Conservation (phyloP, 1,139 yeast species). For the Candida tropicalis region DNA sequence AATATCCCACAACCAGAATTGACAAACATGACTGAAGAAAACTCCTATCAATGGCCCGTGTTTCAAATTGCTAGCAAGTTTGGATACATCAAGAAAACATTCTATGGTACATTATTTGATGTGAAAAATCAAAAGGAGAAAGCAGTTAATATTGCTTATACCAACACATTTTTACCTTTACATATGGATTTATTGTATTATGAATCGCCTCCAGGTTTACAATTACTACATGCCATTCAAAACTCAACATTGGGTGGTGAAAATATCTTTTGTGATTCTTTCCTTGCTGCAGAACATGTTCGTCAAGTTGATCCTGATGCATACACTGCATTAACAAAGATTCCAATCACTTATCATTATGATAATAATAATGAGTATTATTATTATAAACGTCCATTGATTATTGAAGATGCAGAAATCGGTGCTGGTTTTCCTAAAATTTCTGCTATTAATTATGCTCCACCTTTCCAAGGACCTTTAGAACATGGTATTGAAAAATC, state of each 20-base stretch:
- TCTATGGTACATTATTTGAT: constrained; percentile 75
- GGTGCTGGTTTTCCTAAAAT: constrained; percentile 39
- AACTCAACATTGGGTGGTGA: constrained; percentile 73
- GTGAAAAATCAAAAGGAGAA: constrained; percentile 57
- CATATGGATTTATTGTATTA: constrained; percentile 83
- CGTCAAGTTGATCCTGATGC: constrained; percentile 61
- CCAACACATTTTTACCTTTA: constrained; percentile 65
- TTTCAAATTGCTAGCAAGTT: constrained; percentile 56
- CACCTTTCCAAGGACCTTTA: constrained; percentile 85
- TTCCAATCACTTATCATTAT: constrained; percentile 75
- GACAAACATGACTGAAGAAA: constrained; percentile 29
- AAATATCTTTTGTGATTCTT: constrained; percentile 74
- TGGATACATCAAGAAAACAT: constrained; percentile 73
- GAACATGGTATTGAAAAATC: constrained; percentile 53
- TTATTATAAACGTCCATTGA: constrained; percentile 63
- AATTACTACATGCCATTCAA: constrained; percentile 65
- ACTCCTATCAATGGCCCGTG: constrained; percentile 43
- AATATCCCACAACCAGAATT: constrained; percentile 46
- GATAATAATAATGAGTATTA: constrained; percentile 66
- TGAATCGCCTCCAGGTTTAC: constrained; percentile 85
- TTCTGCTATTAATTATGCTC: constrained; percentile 71
- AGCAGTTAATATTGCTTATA: constrained; percentile 78
- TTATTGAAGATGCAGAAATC: constrained; percentile 56
- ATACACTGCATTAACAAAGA: constrained; percentile 59
- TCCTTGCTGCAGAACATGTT: constrained; percentile 63